phyloP scores from a whole-genome alignment of 345 rosid species.

The Syzygium grande region DNA sequence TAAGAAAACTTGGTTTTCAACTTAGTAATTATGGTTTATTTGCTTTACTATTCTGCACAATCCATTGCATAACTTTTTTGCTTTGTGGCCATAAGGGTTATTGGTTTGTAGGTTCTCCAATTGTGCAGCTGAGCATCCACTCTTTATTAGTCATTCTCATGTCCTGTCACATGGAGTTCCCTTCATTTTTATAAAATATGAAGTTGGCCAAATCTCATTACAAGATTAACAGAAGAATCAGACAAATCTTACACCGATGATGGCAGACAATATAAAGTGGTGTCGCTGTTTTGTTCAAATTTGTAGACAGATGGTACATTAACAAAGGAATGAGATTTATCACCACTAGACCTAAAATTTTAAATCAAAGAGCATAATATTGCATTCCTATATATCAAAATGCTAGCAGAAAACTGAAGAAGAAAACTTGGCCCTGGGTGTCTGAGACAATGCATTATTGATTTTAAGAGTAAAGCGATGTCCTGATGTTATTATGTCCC shows the following conservation, averaged over 20 bases:
- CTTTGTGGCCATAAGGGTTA: not conserved
- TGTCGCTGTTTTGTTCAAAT: not conserved
- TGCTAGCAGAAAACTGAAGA: not conserved
- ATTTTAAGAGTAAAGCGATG: not conserved
- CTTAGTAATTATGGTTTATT: not conserved
- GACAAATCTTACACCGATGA: not conserved
- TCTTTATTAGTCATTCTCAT: not conserved
- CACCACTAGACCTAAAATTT: not conserved
- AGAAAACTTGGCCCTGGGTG: not conserved
- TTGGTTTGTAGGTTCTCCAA: not conserved
- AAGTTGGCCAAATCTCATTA: not conserved
- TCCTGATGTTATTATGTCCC: not conserved
- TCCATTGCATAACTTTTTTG: not conserved
- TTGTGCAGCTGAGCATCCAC: not conserved
- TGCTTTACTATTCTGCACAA: not conserved
- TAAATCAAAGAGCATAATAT: not conserved
- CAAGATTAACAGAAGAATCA: not conserved
- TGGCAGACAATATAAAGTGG: not conserved
- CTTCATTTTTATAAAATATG: not conserved
- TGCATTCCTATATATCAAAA: not conserved
- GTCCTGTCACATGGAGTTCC: not conserved
- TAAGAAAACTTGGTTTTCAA: constrained; percentile 15
- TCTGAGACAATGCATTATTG: not conserved
- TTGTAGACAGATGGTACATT: not conserved
- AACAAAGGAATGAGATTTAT: not conserved